These are phyloP conservation scores for Knoxia roxburghii DNA, from an alignment of 257 asterid genomes.

Conservation along the genomic window DNA sequence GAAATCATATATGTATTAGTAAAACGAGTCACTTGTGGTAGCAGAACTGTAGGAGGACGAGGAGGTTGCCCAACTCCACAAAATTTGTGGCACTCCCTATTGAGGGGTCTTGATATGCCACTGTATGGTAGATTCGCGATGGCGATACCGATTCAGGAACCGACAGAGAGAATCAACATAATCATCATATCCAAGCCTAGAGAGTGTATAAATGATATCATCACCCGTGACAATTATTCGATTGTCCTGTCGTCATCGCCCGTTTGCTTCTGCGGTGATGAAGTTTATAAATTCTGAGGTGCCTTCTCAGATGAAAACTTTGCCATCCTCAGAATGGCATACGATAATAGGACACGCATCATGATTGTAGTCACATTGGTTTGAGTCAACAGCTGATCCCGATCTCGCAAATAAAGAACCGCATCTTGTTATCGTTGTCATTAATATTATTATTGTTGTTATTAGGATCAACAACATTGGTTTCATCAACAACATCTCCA, in stretches of 20 bases:
- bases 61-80: no score
- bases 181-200: constrained; percentile 20
- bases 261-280: constrained; percentile 30
- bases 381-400: constrained; percentile 21
- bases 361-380: constrained; percentile 24
- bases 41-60: no score
- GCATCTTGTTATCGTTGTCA: not conserved
- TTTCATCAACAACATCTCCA: not conserved
- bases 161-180: constrained; percentile 25
- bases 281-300: constrained; percentile 29
- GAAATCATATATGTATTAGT: no score
- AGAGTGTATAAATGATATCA: constrained; percentile 27
- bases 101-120: no score
- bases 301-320: constrained; percentile 28
- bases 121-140: no score
- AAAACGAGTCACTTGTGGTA: no score
- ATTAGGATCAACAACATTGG: no score
- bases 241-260: constrained; percentile 18
- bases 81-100: no score
- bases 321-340: constrained; percentile 31
- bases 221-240: constrained; percentile 31
- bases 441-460: no score
- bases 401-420: not conserved
- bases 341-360: constrained; percentile 25
- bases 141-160: no score